phyloP scores from a whole-genome alignment of 345 rosid species.

The Boechera stricta region DNA sequence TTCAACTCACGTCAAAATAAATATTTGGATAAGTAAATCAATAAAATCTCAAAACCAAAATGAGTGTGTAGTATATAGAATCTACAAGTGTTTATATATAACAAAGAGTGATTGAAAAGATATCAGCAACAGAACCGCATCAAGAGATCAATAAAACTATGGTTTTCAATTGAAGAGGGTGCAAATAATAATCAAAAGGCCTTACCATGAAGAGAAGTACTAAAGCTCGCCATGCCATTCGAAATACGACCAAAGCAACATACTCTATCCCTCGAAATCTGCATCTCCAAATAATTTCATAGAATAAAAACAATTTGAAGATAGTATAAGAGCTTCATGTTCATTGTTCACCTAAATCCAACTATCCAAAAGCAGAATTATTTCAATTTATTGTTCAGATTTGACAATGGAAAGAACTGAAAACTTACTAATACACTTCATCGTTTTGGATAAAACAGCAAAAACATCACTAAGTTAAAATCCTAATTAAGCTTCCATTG shows the following conservation, averaged over 20 bases:
- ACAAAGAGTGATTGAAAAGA: background rate
- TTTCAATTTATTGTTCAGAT: background rate
- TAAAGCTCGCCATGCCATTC: conserved; percentile 34
- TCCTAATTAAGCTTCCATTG: conserved; percentile 14
- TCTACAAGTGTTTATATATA: background rate
- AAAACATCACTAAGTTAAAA: conserved; percentile 3
- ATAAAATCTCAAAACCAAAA: conserved; percentile 5
- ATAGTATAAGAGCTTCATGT: conserved; percentile 13
- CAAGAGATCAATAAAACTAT: background rate
- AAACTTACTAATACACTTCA: background rate
- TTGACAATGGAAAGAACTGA: background rate
- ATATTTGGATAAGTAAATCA: background rate
- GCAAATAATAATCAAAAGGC: background rate
- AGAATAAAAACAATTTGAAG: background rate
- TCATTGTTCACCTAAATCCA: background rate
- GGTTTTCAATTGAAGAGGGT: background rate
- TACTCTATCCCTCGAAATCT: conserved; percentile 49
- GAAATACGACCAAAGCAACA: conserved; percentile 38
- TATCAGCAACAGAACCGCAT: background rate
- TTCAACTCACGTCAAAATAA: background rate
- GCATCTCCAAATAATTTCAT: conserved; percentile 33
- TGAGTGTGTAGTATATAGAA: background rate
- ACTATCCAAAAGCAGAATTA: background rate
- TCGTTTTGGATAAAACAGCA: background rate
- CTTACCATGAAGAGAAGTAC: conserved; percentile 53